A percentile compares a stretch with the other conserved stretches of the same genome.
Conservation (phyloP, 768 basidiomycete genomes). For the Trametes elegans region DNA sequence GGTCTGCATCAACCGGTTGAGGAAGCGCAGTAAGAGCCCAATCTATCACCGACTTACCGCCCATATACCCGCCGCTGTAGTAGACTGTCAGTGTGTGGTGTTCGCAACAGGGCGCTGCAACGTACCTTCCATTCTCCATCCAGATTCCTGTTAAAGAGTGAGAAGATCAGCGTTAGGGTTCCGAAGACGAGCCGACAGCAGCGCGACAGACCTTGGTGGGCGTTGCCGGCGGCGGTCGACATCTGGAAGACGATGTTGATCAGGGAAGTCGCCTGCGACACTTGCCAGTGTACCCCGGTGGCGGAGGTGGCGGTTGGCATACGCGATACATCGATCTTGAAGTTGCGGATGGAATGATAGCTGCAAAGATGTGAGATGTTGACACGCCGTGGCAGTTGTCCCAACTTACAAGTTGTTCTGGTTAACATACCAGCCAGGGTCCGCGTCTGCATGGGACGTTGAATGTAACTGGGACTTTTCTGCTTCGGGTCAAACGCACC, state of each 20-base stretch:
- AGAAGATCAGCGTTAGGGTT: slow-evolving; percentile 2
- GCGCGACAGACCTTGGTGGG: slow-evolving; percentile 55
- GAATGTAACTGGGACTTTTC: neutral
- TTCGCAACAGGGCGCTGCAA: neutral
- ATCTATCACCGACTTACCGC: slow-evolving; percentile 44
- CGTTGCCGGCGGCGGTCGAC: slow-evolving; percentile 58
- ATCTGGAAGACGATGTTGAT: slow-evolving; percentile 72
- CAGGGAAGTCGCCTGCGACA: slow-evolving; percentile 73
- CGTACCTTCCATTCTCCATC: slow-evolving; percentile 68
- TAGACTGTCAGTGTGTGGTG: neutral
- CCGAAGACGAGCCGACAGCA: neutral
- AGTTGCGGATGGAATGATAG: slow-evolving; percentile 72
- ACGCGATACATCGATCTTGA: slow-evolving; percentile 64
- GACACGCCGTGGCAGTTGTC: no score
- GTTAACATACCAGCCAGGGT: slow-evolving; percentile 45
- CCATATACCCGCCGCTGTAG: slow-evolving; percentile 46
- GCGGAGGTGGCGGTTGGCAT: slow-evolving; percentile 47
- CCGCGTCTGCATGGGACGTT: slow-evolving; percentile 19
- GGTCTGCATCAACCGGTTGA: slow-evolving; percentile 30
- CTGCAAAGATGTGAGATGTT: slow-evolving; percentile 4
- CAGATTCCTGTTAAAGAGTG: slow-evolving; percentile 41
- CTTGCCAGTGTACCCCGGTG: slow-evolving; percentile 81
- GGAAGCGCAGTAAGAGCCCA: neutral
- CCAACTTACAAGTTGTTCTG: slow-evolving; percentile 39
- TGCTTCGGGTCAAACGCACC: slow-evolving; percentile 40